Evolutionary conservation across 768 basidiomycete genomes (phyloP).

Genomic region (Kwoniella europaea): DNA sequence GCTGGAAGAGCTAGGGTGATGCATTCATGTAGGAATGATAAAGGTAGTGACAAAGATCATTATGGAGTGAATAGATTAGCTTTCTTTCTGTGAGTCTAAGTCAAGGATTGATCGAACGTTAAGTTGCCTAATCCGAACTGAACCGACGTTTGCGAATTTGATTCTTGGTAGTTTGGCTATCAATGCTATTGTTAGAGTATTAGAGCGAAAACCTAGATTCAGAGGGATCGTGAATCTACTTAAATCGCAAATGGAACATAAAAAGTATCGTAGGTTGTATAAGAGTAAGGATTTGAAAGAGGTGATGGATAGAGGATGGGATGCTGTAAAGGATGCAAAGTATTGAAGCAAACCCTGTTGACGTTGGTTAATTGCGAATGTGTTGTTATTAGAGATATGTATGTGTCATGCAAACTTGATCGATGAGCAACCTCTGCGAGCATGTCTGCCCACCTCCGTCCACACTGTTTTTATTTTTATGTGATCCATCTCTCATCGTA

Average conservation of each 20-base stretch:
- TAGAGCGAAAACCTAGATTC: slow-evolving; percentile 35
- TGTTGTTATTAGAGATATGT: no score
- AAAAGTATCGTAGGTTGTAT: slow-evolving; percentile 7
- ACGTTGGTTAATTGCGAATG: no score
- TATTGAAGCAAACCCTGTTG: no score
- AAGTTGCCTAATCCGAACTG: not conserved
- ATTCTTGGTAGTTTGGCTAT: slow-evolving; percentile 38
- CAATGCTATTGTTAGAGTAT: slow-evolving; percentile 31
- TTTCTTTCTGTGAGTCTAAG: slow-evolving; percentile 41
- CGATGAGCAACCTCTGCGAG: no score
- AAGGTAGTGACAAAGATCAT: slow-evolving; percentile 12
- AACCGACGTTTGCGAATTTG: not conserved
- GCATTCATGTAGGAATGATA: slow-evolving; percentile 25
- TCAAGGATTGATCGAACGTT: not conserved
- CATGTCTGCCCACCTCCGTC: no score
- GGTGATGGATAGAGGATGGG: slow-evolving; percentile 25
- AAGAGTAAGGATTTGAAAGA: not conserved
- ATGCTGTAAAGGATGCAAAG: slow-evolving; percentile 30
- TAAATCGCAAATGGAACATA: slow-evolving; percentile 10
- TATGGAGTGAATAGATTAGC: slow-evolving; percentile 28
- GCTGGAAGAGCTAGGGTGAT: slow-evolving; percentile 46
- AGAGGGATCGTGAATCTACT: slow-evolving; percentile 27
- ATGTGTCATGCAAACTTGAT: no score
- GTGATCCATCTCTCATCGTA: slow-evolving; percentile 51
- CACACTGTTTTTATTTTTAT: slow-evolving; percentile 17